Conservation (phyloP, 2,329 filamentous ascomycete species). For the Epichloe uncinata region DNA sequence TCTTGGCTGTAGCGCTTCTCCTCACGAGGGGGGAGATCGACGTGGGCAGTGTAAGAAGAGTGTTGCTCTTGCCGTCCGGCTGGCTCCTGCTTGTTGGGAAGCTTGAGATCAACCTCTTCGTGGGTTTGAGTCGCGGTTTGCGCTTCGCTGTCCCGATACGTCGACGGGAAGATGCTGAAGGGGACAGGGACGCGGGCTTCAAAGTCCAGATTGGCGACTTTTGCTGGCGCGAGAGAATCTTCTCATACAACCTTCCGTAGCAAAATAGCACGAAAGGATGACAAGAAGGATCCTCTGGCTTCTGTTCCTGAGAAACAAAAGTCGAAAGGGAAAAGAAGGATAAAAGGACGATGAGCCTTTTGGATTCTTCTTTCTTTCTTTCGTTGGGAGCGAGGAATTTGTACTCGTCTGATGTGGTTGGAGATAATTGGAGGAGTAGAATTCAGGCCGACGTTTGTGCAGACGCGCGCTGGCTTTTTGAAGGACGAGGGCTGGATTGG, state of each 20-base stretch:
- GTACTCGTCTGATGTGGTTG: conserved; percentile 19
- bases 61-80: conserved; percentile 97
- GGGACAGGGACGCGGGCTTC: conserved; percentile 98
- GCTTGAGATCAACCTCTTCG: conserved; percentile 81
- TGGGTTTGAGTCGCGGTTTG: conserved; percentile 48
- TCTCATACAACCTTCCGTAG: conserved; percentile 50
- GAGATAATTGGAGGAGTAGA: conserved; percentile 25
- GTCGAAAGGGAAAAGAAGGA: conserved; percentile 25
- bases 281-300: conserved; percentile 55
- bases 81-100: conserved; percentile 50
- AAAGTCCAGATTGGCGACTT: conserved; percentile 99
- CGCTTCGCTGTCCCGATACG: conserved; percentile 56
- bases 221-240: conserved; percentile 49
- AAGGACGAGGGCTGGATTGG: conserved; percentile 22
- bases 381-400: conserved; percentile 7
- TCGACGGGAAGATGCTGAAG: conserved; percentile 99
- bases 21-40: conserved; percentile 47
- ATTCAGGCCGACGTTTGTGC: conserved; percentile 16
- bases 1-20: conserved; percentile 53
- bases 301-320: conserved; percentile 45
- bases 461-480: conserved; percentile 27
- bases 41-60: conserved; percentile 56
- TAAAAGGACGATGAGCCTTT: conserved; percentile 20
- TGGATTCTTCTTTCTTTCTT: conserved; percentile 21
- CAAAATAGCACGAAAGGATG: conserved; percentile 50